Base-by-base conservation (phyloP, 805 yeast species). In the Candida ficus region DNA sequence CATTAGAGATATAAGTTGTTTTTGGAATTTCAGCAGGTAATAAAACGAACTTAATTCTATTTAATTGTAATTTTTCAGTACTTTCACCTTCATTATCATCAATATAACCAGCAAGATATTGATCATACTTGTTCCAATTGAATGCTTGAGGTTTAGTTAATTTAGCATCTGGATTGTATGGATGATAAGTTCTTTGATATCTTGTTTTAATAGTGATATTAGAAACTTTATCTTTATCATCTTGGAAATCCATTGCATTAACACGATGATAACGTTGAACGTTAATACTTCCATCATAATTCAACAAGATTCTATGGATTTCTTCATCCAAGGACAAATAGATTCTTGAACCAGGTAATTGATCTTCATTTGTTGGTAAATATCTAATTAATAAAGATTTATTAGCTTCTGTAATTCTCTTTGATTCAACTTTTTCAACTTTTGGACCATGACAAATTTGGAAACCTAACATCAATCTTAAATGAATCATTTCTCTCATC, bases 71-170 rank as follows among this genome's bases (percentile, higher is more conserved):
- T 43, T 70, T 68, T 10, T 71, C 73, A 14, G 71, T 76, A 11
- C 78, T 77, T 7, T 58, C 47, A 41, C 8, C 36, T 1, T 78
- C 75, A 48, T 87, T 95, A 21, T 83, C 75, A 48, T 88, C 96
- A 22, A 83, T 89, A 57, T 82, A 85, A 4, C 99, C 99, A 1
- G 97, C 95, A n/a, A 90, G 60, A 19, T 76, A 75, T 54, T 88
- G 96, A 64, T 93, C 99, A 49, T 90, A 70, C 46, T 80, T 83
- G 51, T 90, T 90, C 99, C 99, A 93, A 46, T 90, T 89, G 46
- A 78, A 75, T 12, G 68, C 64, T 33, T 73, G 62, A 3, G 82
- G 73, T 26, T 71, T 72, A 13, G 70, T 70, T 32, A 73, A 71
- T 16, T 75, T 63, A 3, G 80, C 76, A 44, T 77, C 78, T 7